Base-by-base conservation (phyloP, 495 filamentous ascomycete species). In the Glonium stellatum region DNA sequence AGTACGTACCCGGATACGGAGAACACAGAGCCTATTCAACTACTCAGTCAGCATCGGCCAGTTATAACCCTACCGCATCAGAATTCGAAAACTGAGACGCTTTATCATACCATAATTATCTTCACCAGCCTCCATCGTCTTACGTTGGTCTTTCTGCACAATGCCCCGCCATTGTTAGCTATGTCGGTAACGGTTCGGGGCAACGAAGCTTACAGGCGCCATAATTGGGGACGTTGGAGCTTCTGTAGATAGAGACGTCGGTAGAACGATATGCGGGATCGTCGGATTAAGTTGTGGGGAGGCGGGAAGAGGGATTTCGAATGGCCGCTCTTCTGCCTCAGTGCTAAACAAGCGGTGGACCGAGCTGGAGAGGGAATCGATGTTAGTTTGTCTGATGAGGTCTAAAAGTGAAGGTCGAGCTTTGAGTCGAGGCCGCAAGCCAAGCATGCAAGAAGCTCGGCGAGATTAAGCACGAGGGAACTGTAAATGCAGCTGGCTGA, bases 351-450 rank as follows among this genome's bases (percentile, higher is more conserved):
- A 22, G 55, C 39, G 35, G 23, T 50, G 25, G 59, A 59, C 46
- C 44, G 61, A 36, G 52, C 47, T 54, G 41, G 63, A 63, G 65
- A 69, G 62, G 48, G 55, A 60, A 63, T 73, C 72, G 61, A 67
- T 71, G 68, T 70, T 67, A 18, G 69, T 60, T 67, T 77, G 74
- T 67, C 76, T 75, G 67, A 91, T 78, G 64, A 92, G 77, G 55
- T 89, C 85, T 71, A 89, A 79, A 65, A 90, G 75, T 51, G 88
- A 92, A 55, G 84, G 83, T 68, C 86, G 85, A 72, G 80, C 76
- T 79, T 77, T 84, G 64, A 92, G 72, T 69, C 79, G 81, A 69
- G 81, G 85, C 67, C 78, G 73, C 63, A 85, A 72, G 67, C 83
- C 82, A 72, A 85, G 72, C 70, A 72, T 73, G 56, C 68, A 73